Percentiles rank a stretch among this genome's conserved stretches.
phyloP scores from a whole-genome alignment of 306 rosid genomes.

The Cicer judaicum region DNA sequence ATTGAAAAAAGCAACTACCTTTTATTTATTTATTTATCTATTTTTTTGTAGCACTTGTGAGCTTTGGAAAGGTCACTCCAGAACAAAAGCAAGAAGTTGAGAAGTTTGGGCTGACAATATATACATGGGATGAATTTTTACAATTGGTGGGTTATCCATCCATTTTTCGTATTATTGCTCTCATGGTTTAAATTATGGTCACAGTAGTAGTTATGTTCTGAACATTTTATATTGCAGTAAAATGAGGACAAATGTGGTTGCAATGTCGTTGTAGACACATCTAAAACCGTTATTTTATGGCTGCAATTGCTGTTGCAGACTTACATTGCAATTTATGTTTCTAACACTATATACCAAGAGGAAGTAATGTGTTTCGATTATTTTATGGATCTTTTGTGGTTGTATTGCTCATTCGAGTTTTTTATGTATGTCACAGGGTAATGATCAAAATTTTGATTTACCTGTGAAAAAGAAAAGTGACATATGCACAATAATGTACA shows the following conservation, averaged over 20 bases:
- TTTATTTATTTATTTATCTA: constrained; percentile 16
- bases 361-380: constrained; percentile 3
- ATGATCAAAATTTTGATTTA: constrained; percentile 62
- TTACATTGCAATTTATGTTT: neutral
- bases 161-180: constrained; percentile 28
- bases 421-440: constrained; percentile 62
- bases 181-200: too few species aligned
- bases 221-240: too few species aligned
- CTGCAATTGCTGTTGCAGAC: neutral
- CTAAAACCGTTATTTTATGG: too few species aligned
- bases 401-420: constrained; percentile 44
- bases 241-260: too few species aligned
- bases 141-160: constrained; percentile 63
- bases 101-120: constrained; percentile 58
- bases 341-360: neutral
- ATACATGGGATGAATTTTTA: constrained; percentile 85
- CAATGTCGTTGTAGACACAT: too few species aligned
- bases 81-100: constrained; percentile 69
- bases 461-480: constrained; percentile 78
- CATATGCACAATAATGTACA: constrained; percentile 92
- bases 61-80: constrained; percentile 83
- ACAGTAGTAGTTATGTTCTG: too few species aligned
- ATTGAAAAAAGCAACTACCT: constrained; percentile 32
- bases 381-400: constrained; percentile 20
- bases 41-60: constrained; percentile 69